phyloP scores from a whole-genome alignment of 192 early-diverging fungal species.

The Oehlia diaphana region DNA sequence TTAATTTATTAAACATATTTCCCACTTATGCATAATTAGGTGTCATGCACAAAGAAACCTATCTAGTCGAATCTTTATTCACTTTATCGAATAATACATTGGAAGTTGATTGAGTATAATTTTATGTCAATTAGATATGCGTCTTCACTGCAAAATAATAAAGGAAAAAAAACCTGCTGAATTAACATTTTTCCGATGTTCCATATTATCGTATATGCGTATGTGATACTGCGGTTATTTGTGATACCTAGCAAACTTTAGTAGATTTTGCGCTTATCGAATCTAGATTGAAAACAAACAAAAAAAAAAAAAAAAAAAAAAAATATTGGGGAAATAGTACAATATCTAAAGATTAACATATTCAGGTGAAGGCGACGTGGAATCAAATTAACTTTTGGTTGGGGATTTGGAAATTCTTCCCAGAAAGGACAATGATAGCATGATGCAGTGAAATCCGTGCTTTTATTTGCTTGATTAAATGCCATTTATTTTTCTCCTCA shows the following conservation, averaged over 20 bases:
- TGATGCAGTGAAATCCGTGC: neutral
- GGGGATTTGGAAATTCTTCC: neutral
- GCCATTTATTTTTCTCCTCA: too few relatives aligned
- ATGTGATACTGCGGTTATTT: too few relatives aligned
- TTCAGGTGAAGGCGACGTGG: neutral
- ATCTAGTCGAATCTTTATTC: neutral
- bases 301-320: neutral
- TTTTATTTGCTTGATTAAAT: neutral
- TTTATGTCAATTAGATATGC: neutral
- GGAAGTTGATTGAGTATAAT: neutral
- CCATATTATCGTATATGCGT: too few relatives aligned
- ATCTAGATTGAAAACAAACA: neutral
- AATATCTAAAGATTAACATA: neutral
- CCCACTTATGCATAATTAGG: neutral
- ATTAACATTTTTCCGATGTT: too few relatives aligned
- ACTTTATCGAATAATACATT: neutral
- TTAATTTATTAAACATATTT: neutral
- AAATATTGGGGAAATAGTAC: neutral
- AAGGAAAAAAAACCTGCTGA: too few relatives aligned
- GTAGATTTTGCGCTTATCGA: neutral
- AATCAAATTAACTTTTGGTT: neutral
- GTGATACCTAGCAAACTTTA: neutral
- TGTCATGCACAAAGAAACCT: neutral
- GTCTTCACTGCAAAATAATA: too few relatives aligned
- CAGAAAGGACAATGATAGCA: too few relatives aligned